A percentile compares a stretch with the other conserved stretches of the same genome.
These are phyloP conservation scores for Trypanosoma platydactyli DNA, from an alignment of 208 protist genomes.

Conservation along the genomic window DNA sequence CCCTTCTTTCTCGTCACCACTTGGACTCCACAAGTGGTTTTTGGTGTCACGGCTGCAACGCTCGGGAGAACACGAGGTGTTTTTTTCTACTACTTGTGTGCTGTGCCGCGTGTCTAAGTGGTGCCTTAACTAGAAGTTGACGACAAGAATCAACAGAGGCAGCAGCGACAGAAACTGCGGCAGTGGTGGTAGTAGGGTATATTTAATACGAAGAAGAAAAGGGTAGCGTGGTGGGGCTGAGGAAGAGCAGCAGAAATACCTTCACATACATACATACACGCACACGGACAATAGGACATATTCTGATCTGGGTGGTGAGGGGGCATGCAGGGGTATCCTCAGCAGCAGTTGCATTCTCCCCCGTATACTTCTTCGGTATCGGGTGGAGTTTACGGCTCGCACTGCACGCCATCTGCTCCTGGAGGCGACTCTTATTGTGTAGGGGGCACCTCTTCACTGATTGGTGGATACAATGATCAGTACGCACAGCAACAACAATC, in stretches of 20 bases:
- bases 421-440: not conserved
- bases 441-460: not conserved
- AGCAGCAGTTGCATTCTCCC: slow-evolving; percentile 20
- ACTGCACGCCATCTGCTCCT: not conserved
- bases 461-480: slow-evolving; percentile 10
- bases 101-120: too few relatives aligned
- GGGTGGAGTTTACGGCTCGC: slow-evolving; percentile 20
- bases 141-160: too few relatives aligned
- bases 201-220: slow-evolving; percentile 17
- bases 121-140: too few relatives aligned
- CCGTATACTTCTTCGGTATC: not conserved
- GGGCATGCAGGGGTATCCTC: slow-evolving; percentile 2
- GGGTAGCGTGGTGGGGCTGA: too few relatives aligned
- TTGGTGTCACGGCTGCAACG: too few relatives aligned
- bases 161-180: too few relatives aligned
- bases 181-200: not conserved
- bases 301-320: not conserved
- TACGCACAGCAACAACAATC: slow-evolving; percentile 25
- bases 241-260: slow-evolving; percentile 4
- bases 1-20: too few relatives aligned
- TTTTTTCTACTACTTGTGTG: too few relatives aligned
- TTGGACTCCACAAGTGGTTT: too few relatives aligned
- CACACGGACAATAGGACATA: too few relatives aligned
- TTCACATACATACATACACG: too few relatives aligned
- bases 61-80: too few relatives aligned